Percentiles rank a stretch among this genome's conserved stretches.
Evolutionary conservation across 805 yeast genomes (phyloP).

Genomic region (Candida hungchunana): DNA sequence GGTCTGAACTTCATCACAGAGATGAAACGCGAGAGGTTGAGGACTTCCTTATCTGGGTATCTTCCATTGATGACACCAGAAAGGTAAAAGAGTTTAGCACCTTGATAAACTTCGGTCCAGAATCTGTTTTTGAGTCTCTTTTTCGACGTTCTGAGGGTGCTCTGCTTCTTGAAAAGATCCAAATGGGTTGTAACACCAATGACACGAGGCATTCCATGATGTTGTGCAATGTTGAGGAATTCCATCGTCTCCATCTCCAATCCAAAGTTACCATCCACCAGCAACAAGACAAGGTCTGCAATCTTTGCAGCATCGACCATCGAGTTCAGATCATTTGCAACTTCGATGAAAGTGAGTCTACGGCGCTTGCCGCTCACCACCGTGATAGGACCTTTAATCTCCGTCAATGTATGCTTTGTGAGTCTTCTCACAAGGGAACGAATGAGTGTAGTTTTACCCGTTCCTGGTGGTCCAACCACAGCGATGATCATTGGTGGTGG

Average conservation of each 20-base stretch:
- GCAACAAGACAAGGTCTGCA: slow-evolving; percentile 83
- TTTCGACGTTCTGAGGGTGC: slow-evolving; percentile 86
- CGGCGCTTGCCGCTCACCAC: slow-evolving; percentile 94
- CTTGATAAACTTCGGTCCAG: slow-evolving; percentile 99
- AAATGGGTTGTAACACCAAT: slow-evolving; percentile 94
- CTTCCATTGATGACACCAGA: slow-evolving; percentile 97
- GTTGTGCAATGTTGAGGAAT: slow-evolving; percentile 90
- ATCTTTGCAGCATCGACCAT: slow-evolving; percentile 96
- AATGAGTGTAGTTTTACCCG: slow-evolving; percentile 92
- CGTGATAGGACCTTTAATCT: slow-evolving; percentile 93
- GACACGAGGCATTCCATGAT: slow-evolving; percentile 98
- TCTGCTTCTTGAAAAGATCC: slow-evolving; percentile 85
- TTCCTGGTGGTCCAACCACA: slow-evolving; percentile 98
- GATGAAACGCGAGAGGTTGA: slow-evolving; percentile 86
- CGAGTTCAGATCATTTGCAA: slow-evolving; percentile 85
- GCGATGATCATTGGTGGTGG: slow-evolving; percentile 97
- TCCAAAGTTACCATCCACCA: slow-evolving; percentile 97
- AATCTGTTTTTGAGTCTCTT: slow-evolving; percentile 89
- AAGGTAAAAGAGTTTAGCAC: slow-evolving; percentile 91
- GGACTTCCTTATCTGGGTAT: slow-evolving; percentile 94
- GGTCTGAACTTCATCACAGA: slow-evolving; percentile 98
- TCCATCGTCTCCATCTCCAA: slow-evolving; percentile 99
- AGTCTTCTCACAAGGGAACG: slow-evolving; percentile 83
- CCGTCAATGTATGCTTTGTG: slow-evolving; percentile 80
- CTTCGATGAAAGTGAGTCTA: slow-evolving; percentile 88